Conservation (phyloP, 2,329 filamentous ascomycete species). For the Amesomyces nigricolor region DNA sequence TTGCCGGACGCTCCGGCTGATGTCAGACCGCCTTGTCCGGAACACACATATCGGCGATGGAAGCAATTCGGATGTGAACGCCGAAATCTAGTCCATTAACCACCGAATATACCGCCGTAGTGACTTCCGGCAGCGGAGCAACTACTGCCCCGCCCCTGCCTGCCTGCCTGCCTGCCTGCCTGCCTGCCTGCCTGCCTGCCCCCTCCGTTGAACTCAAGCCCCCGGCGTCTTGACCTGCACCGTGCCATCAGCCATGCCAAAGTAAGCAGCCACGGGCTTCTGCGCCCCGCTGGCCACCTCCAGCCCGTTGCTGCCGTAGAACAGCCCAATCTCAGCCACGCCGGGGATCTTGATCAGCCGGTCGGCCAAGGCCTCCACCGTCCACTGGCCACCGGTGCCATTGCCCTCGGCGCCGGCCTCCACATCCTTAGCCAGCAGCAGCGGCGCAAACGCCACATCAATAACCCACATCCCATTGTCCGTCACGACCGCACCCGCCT, state of each 20-base stretch:
- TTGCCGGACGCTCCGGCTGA: too few species aligned
- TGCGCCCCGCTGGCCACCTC: constrained; percentile 69
- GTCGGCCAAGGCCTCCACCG: constrained; percentile 67
- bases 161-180: too few species aligned
- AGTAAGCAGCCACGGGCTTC: constrained; percentile 91
- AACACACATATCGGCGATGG: too few species aligned
- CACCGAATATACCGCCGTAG: background rate
- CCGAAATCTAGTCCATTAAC: background rate
- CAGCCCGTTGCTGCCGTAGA: constrained; percentile 73
- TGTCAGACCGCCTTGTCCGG: too few species aligned
- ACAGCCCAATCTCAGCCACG: constrained; percentile 87
- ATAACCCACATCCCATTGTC: constrained; percentile 87
- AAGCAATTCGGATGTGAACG: too few species aligned
- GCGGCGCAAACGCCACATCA: constrained; percentile 77
- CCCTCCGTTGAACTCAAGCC: background rate
- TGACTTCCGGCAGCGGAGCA: background rate
- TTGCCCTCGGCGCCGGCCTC: constrained; percentile 37
- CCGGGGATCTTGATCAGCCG: constrained; percentile 77
- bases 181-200: too few species aligned
- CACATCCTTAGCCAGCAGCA: constrained; percentile 56
- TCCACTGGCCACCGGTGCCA: constrained; percentile 66
- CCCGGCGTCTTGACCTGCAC: constrained; percentile 45
- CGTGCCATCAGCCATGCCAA: constrained; percentile 76
- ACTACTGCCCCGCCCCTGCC: background rate
- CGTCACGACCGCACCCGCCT: constrained; percentile 73